Conservation (phyloP, 2,329 filamentous ascomycete genomes). For the Epichloe amarillans region DNA sequence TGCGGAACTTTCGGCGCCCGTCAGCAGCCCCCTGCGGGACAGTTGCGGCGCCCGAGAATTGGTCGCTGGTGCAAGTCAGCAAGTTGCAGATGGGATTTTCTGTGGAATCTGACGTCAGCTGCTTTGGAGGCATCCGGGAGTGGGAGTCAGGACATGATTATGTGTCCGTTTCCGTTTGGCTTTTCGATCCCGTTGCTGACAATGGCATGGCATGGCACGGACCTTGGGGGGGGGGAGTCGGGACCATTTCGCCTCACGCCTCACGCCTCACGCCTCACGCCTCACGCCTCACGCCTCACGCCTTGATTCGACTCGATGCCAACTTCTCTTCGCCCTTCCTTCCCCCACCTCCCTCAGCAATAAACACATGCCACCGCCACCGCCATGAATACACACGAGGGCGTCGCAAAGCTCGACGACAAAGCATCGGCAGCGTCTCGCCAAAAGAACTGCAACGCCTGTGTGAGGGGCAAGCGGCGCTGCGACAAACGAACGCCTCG, state of each 20-base stretch:
- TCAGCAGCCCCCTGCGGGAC: background rate
- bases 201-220: too few species aligned
- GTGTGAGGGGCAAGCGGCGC: conserved; percentile 32
- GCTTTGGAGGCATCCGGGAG: too few species aligned
- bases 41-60: background rate
- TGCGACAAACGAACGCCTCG: conserved; percentile 32
- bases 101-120: too few species aligned
- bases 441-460: conserved; percentile 36
- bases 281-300: background rate
- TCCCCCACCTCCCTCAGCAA: background rate
- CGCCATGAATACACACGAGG: conserved; percentile 1
- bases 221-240: too few species aligned
- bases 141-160: too few species aligned
- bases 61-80: too few species aligned
- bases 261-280: background rate
- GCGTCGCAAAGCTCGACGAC: conserved; percentile 17
- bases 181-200: too few species aligned
- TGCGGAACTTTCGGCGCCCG: background rate
- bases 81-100: too few species aligned
- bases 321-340: background rate
- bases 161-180: too few species aligned
- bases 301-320: too few species aligned
- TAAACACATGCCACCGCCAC: background rate
- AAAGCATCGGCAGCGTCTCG: conserved; percentile 26
- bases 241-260: background rate